A percentile compares a stretch with the other conserved stretches of the same genome.
phyloP scores from a whole-genome alignment of 257 asterid species.

The Solanum neorickii region DNA sequence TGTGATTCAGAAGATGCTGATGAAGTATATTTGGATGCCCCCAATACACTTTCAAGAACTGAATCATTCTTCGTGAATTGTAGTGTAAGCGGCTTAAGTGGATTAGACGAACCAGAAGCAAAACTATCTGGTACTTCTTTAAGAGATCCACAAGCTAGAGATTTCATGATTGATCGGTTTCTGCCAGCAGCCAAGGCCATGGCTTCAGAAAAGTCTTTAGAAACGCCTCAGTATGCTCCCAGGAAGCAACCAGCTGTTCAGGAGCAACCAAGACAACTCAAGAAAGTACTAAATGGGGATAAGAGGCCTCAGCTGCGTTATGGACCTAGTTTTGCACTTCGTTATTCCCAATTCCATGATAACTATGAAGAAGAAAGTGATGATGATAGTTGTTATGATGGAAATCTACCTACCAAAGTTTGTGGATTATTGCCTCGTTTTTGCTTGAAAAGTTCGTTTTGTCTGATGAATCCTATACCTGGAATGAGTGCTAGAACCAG shows the following conservation, averaged over 20 bases:
- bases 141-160: slow-evolving; percentile 39
- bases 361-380: slow-evolving; percentile 44
- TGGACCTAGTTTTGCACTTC: slow-evolving; percentile 65
- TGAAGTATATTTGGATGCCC: slow-evolving; percentile 62
- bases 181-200: slow-evolving; percentile 91
- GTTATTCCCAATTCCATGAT: slow-evolving; percentile 27
- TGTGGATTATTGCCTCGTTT: slow-evolving; percentile 81
- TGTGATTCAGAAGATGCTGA: slow-evolving; percentile 34
- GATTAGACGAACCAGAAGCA: slow-evolving; percentile 31
- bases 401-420: slow-evolving; percentile 18
- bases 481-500: slow-evolving; percentile 51
- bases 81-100: slow-evolving; percentile 61
- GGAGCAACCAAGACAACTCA: slow-evolving; percentile 24
- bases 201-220: slow-evolving; percentile 61
- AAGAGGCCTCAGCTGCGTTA: slow-evolving; percentile 56
- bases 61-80: slow-evolving; percentile 70
- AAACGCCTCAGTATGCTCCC: slow-evolving; percentile 46
- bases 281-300: slow-evolving; percentile 15
- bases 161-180: slow-evolving; percentile 78
- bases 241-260: slow-evolving; percentile 29
- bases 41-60: slow-evolving; percentile 51
- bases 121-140: slow-evolving; percentile 15
- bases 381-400: slow-evolving; percentile 30
- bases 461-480: slow-evolving; percentile 52
- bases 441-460: slow-evolving; percentile 40